A percentile compares a stretch with the other conserved stretches of the same genome.
phyloP scores from a whole-genome alignment of 2,329 filamentous ascomycete species.

The Alternaria triticina region DNA sequence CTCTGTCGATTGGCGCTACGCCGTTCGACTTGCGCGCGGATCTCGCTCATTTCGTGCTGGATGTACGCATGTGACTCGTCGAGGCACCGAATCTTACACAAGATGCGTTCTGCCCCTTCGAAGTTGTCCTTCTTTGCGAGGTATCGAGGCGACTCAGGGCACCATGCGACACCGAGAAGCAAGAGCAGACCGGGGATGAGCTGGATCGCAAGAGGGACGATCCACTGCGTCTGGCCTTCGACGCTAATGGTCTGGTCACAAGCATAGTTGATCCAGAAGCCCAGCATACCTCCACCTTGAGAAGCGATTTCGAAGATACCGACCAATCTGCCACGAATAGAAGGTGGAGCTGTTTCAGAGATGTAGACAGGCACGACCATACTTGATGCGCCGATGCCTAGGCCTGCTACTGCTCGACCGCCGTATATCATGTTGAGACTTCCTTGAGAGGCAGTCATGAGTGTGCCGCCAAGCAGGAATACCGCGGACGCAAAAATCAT shows the following conservation, averaged over 20 bases:
- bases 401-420: conserved; percentile 47
- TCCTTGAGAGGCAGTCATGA: conserved; percentile 49
- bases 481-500: conserved; percentile 55
- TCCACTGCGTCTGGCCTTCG: conserved; percentile 63
- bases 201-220: conserved; percentile 64
- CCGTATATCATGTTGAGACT: conserved; percentile 46
- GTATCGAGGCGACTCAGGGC: conserved; percentile 47
- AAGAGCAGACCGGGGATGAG: conserved; percentile 50
- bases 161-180: conserved; percentile 45
- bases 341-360: conserved; percentile 60
- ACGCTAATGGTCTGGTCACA: conserved; percentile 51
- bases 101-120: conserved; percentile 50
- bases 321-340: conserved; percentile 68
- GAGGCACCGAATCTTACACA: conserved; percentile 55
- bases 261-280: conserved; percentile 54
- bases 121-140: conserved; percentile 38
- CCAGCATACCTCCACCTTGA: conserved; percentile 63
- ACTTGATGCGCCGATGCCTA: conserved; percentile 48
- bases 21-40: conserved; percentile 47
- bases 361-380: conserved; percentile 50
- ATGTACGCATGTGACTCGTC: conserved; percentile 52
- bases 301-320: conserved; percentile 72
- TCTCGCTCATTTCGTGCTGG: conserved; percentile 58
- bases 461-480: conserved; percentile 51
- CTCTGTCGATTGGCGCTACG: conserved; percentile 37